A percentile compares a stretch with the other conserved stretches of the same genome.
These are phyloP conservation scores for Claviceps humidiphila DNA, from an alignment of 2,329 filamentous ascomycete species.

Conservation along the genomic window DNA sequence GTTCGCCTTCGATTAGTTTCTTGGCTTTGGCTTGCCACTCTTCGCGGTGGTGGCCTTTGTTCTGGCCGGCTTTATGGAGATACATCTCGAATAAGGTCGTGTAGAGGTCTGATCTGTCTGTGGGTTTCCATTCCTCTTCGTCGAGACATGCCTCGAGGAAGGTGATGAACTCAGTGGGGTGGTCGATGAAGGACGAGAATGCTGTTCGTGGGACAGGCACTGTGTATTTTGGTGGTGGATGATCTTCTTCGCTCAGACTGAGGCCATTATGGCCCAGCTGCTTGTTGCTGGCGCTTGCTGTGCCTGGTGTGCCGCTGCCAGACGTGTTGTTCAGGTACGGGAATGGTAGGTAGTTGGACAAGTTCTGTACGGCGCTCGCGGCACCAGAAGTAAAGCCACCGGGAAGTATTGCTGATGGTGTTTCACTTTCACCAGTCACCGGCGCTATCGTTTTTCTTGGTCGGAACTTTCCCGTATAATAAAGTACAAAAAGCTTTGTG, in stretches of 20 bases:
- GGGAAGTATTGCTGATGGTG: conserved; percentile 17
- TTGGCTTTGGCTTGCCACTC: conserved; percentile 89
- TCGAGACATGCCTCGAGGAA: conserved; percentile 83
- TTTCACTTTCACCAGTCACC: conserved; percentile 23
- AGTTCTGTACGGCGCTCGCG: conserved; percentile 69
- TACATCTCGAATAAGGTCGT: conserved; percentile 99
- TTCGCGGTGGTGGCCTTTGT: conserved; percentile 50
- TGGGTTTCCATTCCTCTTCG: conserved; percentile 54
- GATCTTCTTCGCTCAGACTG: conserved; percentile 33
- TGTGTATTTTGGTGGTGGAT: conserved; percentile 47
- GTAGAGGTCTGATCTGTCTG: conserved; percentile 74
- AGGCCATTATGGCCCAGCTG: conserved; percentile 39
- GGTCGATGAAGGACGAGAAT: conserved; percentile 93
- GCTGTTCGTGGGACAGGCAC: conserved; percentile 75
- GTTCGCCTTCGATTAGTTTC: conserved; percentile 67
- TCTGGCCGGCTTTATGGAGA: conserved; percentile 70
- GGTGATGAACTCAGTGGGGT: conserved; percentile 77
- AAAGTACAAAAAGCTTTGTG: conserved; percentile 82
- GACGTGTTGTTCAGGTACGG: conserved; percentile 66
- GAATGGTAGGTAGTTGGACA: conserved; percentile 70
- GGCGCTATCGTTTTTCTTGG: conserved; percentile 43
- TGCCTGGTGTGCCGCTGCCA: conserved; percentile 32
- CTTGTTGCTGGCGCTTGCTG: conserved; percentile 31
- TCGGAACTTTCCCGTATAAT: conserved; percentile 76
- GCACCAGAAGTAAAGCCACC: conserved; percentile 43